These are phyloP conservation scores for Casuarina cunninghamiana DNA, from an alignment of 306 rosid species.

Conservation along the genomic window DNA sequence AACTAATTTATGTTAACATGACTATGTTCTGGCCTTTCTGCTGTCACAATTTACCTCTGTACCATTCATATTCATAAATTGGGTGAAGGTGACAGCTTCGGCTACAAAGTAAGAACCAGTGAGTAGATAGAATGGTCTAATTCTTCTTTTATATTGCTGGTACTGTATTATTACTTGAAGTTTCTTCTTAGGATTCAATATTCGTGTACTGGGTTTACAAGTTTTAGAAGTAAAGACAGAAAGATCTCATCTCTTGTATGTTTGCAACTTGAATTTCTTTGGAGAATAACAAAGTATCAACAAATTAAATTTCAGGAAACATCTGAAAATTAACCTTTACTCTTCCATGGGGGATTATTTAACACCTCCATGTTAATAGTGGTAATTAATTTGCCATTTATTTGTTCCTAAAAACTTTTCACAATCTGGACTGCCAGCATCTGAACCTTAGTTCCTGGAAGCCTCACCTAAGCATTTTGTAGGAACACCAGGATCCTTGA, in stretches of 20 bases:
- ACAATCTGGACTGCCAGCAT: not conserved
- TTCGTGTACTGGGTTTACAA: too few species aligned
- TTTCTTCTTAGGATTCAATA: too few species aligned
- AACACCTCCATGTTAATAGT: not conserved
- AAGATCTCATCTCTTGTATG: too few species aligned
- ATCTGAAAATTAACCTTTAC: not conserved
- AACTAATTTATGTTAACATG: not conserved
- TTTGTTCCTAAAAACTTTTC: not conserved
- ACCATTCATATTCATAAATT: not conserved
- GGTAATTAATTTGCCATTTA: not conserved
- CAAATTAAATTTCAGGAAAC: not conserved
- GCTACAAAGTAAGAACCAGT: not conserved
- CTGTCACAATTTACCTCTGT: not conserved
- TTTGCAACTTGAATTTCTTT: not conserved
- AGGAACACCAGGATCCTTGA: not conserved
- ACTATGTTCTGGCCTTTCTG: constrained; percentile 5
- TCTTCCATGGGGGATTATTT: not conserved
- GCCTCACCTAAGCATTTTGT: not conserved
- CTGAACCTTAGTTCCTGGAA: not conserved
- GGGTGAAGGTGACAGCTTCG: not conserved
- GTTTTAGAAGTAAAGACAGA: too few species aligned
- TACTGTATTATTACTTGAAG: not conserved
- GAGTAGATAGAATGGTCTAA: not conserved
- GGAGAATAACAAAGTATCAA: not conserved
- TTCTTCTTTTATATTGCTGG: not conserved